These are phyloP conservation scores for Funneliformis geosporum DNA, from an alignment of 192 early-diverging fungal species.

Conservation along the genomic window DNA sequence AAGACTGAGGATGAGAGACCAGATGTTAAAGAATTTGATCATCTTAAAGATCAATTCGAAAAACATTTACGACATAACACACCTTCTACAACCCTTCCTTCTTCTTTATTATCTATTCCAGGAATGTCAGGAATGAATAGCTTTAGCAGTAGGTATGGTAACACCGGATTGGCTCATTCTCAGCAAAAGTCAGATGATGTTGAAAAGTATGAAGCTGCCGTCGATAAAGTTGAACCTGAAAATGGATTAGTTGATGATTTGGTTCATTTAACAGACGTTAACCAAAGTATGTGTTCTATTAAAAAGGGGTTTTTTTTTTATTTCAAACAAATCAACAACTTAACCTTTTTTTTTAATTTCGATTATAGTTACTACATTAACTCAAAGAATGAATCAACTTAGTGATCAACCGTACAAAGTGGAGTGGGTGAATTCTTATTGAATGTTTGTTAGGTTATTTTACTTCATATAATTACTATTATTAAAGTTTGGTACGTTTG, in stretches of 20 bases:
- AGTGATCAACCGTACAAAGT: conserved; percentile 62
- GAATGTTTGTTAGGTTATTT: conserved; percentile 9
- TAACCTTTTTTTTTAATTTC: conserved; percentile 21
- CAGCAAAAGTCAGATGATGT: conserved; percentile 50
- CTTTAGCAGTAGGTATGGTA: conserved; percentile 33
- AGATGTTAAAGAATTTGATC: conserved; percentile 81
- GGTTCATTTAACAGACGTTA: conserved; percentile 43
- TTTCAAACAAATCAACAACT: conserved; percentile 9
- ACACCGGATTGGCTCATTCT: conserved; percentile 22
- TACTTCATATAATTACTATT: not conserved
- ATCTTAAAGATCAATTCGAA: conserved; percentile 85
- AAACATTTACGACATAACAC: conserved; percentile 59
- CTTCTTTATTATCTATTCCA: conserved; percentile 27
- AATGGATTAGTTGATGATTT: conserved; percentile 35
- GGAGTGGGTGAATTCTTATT: conserved; percentile 33
- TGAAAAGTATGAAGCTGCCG: conserved; percentile 45
- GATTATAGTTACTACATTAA: conserved; percentile 53
- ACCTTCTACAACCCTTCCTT: conserved; percentile 39
- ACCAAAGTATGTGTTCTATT: conserved; percentile 38
- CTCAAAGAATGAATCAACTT: conserved; percentile 62
- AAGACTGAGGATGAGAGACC: conserved; percentile 66
- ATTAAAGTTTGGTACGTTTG: not conserved
- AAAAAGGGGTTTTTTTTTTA: not conserved
- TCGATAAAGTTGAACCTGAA: conserved; percentile 48
- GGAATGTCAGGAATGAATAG: conserved; percentile 36